Evolutionary conservation across 2,329 filamentous ascomycete species (phyloP), one percentile per base, ranked within the genome.

Genomic region (Aspergillus quadrilineatus): DNA sequence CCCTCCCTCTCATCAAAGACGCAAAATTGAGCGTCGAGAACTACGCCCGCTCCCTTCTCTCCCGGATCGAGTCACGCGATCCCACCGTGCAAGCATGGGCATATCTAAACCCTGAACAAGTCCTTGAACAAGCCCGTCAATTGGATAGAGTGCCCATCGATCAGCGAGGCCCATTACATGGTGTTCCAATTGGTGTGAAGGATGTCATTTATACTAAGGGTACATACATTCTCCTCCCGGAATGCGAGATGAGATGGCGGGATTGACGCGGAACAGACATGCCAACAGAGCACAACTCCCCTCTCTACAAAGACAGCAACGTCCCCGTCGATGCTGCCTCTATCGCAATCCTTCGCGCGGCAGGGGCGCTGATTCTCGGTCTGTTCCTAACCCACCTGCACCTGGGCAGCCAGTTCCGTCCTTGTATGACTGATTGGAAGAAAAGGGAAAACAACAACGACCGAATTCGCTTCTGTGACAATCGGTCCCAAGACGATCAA

Each of bases 191-290:
- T n/a, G 84, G 75, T 0, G 75, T 86, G 9, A 86, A 86, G 65
- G 84, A 87, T 72, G 75, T 86, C 2, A 82, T 86, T 60, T 77
- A 76, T 63, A 86, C 80, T 0, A 82, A 81, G 67, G 79, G 79
- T 79, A 29, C 4, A 14, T 28, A 15, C 15, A 15, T 36, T 14
- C 30, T 5, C 22, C 26, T 22, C n/a, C 37, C 5, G 22, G n/a
- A 12, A 15, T 10, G 12, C 7, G 17, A 36, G 15, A n/a, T 5
- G 43, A 9, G 9, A 17, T 4, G 15, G 4, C 4, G 2, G 44
- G 14, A 41, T 15, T 48, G 10, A 50, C 14, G 17, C 5, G 1
- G 12, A 17, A 52, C 37, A 60, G 59, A 61, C 15, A 57, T 57
- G 59, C 59, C 56, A 6, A 61, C 59, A 0, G 15, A 54, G 12